These are phyloP conservation scores for Otatea glauca DNA, from an alignment of 176 grass and related monocot genomes.

Conservation along the genomic window DNA sequence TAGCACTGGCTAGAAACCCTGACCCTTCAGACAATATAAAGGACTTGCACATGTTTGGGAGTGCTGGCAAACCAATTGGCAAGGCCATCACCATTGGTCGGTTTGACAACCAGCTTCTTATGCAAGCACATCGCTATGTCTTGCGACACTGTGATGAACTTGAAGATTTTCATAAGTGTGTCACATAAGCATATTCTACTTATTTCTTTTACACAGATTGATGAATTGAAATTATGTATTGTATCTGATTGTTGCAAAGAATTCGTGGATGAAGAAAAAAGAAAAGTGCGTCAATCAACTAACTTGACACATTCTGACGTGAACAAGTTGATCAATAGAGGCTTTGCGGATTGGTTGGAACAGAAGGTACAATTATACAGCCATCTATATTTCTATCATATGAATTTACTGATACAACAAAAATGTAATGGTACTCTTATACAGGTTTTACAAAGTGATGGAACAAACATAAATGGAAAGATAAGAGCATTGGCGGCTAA, in stretches of 20 bases:
- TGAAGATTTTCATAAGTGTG: conserved; percentile 4
- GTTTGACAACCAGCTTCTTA: neutral
- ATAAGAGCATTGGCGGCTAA: conserved; percentile 8
- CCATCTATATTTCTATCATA: too few relatives aligned
- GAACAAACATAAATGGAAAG: neutral
- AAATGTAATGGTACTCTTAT: neutral
- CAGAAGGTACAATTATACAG: too few relatives aligned
- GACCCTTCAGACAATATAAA: neutral
- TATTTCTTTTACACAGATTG: neutral
- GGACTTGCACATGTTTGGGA: neutral
- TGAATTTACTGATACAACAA: too few relatives aligned
- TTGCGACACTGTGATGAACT: conserved; percentile 10
- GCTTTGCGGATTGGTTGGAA: neutral
- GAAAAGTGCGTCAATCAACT: neutral
- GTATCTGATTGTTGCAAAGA: neutral
- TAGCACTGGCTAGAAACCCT: neutral
- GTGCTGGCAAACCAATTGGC: conserved; percentile 5
- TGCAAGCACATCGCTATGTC: conserved; percentile 28
- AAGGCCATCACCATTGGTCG: neutral
- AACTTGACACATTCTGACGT: neutral
- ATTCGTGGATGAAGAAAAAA: neutral
- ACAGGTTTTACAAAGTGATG: neutral
- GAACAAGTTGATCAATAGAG: neutral
- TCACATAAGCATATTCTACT: neutral
- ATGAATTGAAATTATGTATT: too few relatives aligned